Evolutionary conservation across 2,329 filamentous ascomycete genomes (phyloP).

Genomic region (Aplosporella prunicola): DNA sequence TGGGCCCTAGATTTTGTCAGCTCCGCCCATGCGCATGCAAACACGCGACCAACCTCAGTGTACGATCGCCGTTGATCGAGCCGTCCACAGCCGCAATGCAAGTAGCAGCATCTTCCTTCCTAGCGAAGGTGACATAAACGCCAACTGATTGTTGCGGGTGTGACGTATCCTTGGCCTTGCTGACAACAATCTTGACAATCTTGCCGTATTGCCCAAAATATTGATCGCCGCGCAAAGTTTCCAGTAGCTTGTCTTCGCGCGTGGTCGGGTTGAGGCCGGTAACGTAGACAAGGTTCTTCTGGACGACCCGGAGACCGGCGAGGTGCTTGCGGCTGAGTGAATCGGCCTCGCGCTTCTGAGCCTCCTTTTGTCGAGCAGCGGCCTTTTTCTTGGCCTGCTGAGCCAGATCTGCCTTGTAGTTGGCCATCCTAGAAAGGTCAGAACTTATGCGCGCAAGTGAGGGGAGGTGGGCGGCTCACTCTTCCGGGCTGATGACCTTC

Average conservation of each 20-base stretch:
- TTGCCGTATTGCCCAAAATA: slow-evolving; percentile 98
- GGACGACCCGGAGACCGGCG: slow-evolving; percentile 87
- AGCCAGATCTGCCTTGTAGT: slow-evolving; percentile 63
- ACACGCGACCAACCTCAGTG: slow-evolving; percentile 66
- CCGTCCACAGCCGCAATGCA: slow-evolving; percentile 92
- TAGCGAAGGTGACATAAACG: slow-evolving; percentile 96
- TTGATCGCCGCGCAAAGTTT: slow-evolving; percentile 78
- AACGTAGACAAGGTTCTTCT: slow-evolving; percentile 98
- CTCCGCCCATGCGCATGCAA: no score
- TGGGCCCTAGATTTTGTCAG: no score
- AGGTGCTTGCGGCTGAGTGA: slow-evolving; percentile 92
- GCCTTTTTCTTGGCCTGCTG: slow-evolving; percentile 91
- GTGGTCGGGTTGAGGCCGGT: slow-evolving; percentile 87
- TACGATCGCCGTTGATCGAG: slow-evolving; percentile 78
- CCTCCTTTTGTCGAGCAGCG: slow-evolving; percentile 83
- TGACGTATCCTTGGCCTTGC: slow-evolving; percentile 74
- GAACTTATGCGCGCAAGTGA: slow-evolving; percentile 12
- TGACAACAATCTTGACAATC: slow-evolving; percentile 98
- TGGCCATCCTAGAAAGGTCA: slow-evolving; percentile 49
- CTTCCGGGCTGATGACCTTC: slow-evolving; percentile 89
- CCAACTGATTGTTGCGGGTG: slow-evolving; percentile 74
- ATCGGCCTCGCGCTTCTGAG: slow-evolving; percentile 91
- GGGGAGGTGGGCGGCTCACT: slow-evolving; percentile 51
- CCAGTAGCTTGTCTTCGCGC: slow-evolving; percentile 82
- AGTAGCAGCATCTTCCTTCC: slow-evolving; percentile 76